Evolutionary conservation across 495 filamentous ascomycete genomes (phyloP).

Genomic region (Talaromyces wortmannii): DNA sequence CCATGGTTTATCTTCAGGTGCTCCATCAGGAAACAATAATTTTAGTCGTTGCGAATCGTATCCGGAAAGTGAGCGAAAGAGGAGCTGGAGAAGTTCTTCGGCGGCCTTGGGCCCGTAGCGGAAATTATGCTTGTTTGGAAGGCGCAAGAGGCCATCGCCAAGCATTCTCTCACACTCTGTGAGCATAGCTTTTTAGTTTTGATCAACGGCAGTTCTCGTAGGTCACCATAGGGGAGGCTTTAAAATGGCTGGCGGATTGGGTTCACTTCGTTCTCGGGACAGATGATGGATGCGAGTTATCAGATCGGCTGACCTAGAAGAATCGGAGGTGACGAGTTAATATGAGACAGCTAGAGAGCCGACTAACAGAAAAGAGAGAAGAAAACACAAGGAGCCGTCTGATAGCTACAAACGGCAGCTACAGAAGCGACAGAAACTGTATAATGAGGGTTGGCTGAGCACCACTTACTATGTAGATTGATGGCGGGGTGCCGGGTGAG

Average conservation of each 20-base stretch:
- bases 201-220: background rate
- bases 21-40: constrained; percentile 73
- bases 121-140: constrained; percentile 60
- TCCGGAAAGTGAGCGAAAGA: constrained; percentile 79
- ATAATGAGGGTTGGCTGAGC: background rate
- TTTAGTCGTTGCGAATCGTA: constrained; percentile 64
- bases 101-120: constrained; percentile 66
- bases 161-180: constrained; percentile 74
- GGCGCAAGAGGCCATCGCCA: constrained; percentile 63
- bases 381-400: no score
- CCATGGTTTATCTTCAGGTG: constrained; percentile 51
- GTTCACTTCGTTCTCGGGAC: background rate
- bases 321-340: no score
- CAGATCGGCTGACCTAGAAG: no score
- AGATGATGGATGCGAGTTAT: no score
- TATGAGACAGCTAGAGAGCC: no score
- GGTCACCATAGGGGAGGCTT: background rate
- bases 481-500: background rate
- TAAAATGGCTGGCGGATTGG: background rate
- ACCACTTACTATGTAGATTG: background rate
- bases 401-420: no score
- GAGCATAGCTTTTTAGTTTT: constrained; percentile 34
- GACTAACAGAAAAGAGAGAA: no score
- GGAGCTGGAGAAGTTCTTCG: constrained; percentile 61
- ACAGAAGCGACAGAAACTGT: background rate